Evolutionary conservation across 2,329 filamentous ascomycete species (phyloP).

Genomic region (Trichoderma koningiopsis): DNA sequence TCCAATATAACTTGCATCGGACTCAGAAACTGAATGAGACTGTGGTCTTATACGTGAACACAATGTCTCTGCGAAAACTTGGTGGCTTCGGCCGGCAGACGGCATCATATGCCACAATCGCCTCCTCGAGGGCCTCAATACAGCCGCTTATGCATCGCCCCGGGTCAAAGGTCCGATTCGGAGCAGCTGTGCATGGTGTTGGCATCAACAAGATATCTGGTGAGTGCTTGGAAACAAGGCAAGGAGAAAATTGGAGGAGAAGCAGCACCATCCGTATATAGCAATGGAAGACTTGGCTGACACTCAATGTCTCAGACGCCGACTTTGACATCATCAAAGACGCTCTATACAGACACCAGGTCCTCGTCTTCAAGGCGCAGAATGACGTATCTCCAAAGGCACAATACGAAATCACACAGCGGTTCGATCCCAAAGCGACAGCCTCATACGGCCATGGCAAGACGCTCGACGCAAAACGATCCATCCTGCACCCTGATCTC

Average conservation of each 20-base stretch:
- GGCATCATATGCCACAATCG: slow-evolving; percentile 23
- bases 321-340: slow-evolving; percentile 66
- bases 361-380: slow-evolving; percentile 73
- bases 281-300: background rate
- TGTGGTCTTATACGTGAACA: background rate
- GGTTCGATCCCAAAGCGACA: slow-evolving; percentile 68
- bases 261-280: background rate
- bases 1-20: background rate
- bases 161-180: slow-evolving; percentile 57
- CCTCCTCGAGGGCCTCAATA: slow-evolving; percentile 22
- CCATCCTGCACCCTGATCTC: slow-evolving; percentile 74
- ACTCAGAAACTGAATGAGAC: background rate
- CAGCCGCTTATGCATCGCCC: slow-evolving; percentile 18
- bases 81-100: slow-evolving; percentile 11
- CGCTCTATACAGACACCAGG: slow-evolving; percentile 68
- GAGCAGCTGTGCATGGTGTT: slow-evolving; percentile 59
- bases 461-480: slow-evolving; percentile 65
- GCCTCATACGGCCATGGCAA: slow-evolving; percentile 75
- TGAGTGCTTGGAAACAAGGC: slow-evolving; percentile 40
- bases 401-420: slow-evolving; percentile 72
- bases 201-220: slow-evolving; percentile 65
- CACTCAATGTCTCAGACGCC: slow-evolving; percentile 49
- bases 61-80: slow-evolving; percentile 1
- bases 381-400: slow-evolving; percentile 64
- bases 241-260: slow-evolving; percentile 30